Evolutionary conservation across 2,329 filamentous ascomycete species (phyloP), one percentile per base, ranked within the genome.

Genomic region (Aspergillus novoparasiticus): DNA sequence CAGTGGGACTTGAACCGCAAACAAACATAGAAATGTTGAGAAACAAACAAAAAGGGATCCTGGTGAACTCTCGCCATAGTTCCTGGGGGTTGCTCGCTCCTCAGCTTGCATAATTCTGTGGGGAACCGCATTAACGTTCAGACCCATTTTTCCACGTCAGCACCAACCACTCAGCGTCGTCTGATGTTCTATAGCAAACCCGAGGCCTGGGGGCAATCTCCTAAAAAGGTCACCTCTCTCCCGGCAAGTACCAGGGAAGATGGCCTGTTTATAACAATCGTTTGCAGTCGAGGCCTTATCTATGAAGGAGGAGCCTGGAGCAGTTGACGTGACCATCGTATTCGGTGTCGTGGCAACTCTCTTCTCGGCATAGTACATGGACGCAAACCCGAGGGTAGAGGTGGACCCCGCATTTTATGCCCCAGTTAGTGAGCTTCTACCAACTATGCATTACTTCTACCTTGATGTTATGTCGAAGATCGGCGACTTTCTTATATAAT

Each of bases 391-490:
- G 32, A 39, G 30, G 51, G n/a, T 39, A 26, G 12, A 12, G 1
- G 51, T 26, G 51, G 51, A 39, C 51, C 51, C 51, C 51, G 51
- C 51, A 55, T 36, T 54, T 54, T 21, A 32, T 53, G 28, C n/a
- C n/a, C 8, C 9, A 34, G 30, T 28, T 34, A 53, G 28, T 54
- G 51, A 36, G 51, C 46, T 19, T 28, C 46, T 19, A 28, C 23
- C 46, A 10, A 30, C 23, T 50, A 50, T 50, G 26, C 23, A 48
- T 6, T 48, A 19, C 45, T 26, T 28, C 19, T 14, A 6, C 14
- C 12, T 4, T 26, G 21, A 10, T 28, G 26, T 50, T 50, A 30
- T 30, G 46, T 26, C 46, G 23, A 50, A 30, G 46, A 30, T 50
- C 46, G 46, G 16, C 46, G 45, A 4, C 26, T 19, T 16, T 10